Conservation (phyloP, 1,284 basidiomycete species). For the Ganoderma resinaceum region DNA sequence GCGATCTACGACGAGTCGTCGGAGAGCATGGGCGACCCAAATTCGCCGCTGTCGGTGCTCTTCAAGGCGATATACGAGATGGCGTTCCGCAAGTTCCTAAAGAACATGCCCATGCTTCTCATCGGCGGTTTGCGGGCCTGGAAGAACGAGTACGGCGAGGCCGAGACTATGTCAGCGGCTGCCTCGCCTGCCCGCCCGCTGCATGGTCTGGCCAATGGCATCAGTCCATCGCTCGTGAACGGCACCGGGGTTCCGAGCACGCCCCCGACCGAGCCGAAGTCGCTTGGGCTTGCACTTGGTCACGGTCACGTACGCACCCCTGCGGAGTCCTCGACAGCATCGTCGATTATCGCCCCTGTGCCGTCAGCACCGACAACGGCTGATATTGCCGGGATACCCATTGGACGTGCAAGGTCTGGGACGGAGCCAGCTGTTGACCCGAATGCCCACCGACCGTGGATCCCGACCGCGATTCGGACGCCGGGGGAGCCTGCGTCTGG, state of each 20-base stretch:
- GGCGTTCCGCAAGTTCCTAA: conserved; percentile 77
- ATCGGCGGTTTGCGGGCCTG: conserved; percentile 89
- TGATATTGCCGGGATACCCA: conserved; percentile 34
- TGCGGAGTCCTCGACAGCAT: conserved; percentile 37
- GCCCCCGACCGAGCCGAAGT: conserved; percentile 25
- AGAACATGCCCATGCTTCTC: conserved; percentile 84
- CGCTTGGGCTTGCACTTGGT: conserved; percentile 21
- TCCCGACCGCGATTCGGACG: conserved; percentile 31
- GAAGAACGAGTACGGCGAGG: conserved; percentile 69
- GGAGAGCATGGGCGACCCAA: conserved; percentile 55
- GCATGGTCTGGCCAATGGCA: conserved; percentile 24
- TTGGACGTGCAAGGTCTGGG: conserved; percentile 35
- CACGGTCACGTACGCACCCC: conserved; percentile 37
- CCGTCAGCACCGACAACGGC: conserved; percentile 34
- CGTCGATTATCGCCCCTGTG: conserved; percentile 31
- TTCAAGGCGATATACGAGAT: conserved; percentile 75
- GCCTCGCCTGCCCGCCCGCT: conserved; percentile 25
- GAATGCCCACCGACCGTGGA: conserved; percentile 35
- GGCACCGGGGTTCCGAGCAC: conserved; percentile 27
- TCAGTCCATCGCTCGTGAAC: conserved; percentile 28
- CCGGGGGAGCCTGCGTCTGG: conserved; percentile 31
- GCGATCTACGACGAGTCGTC: conserved; percentile 87
- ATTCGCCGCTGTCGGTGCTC: conserved; percentile 65
- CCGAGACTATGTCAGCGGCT: conserved; percentile 49
- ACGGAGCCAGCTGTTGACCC: conserved; percentile 34